Conservation (phyloP, 257 asterid genomes). For the Cruciata laevipes region DNA sequence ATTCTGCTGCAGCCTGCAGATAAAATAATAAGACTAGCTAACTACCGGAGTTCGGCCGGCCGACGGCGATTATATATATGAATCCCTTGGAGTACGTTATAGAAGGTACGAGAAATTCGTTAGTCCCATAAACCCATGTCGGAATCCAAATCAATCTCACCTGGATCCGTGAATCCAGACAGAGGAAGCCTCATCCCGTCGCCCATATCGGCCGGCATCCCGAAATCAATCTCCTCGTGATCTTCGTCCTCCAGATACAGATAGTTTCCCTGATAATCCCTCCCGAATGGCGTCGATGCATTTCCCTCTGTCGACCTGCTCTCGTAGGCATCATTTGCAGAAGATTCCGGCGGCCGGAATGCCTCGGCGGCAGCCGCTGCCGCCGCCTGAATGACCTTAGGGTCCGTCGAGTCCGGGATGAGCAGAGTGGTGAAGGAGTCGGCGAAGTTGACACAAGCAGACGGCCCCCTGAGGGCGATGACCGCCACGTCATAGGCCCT, state of each 20-base stretch:
- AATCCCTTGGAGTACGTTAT: no score
- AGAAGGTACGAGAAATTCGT: background rate
- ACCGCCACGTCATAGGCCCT: slow-evolving; percentile 78
- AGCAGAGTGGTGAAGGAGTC: slow-evolving; percentile 59
- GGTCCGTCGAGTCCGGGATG: slow-evolving; percentile 38
- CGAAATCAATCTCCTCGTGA: slow-evolving; percentile 15
- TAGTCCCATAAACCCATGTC: slow-evolving; percentile 52
- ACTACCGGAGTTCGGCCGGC: no score
- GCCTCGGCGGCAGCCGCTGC: slow-evolving; percentile 57
- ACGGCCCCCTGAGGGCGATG: slow-evolving; percentile 47
- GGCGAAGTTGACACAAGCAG: slow-evolving; percentile 57
- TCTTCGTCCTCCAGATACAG: slow-evolving; percentile 39
- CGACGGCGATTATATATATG: no score
- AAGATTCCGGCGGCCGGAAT: slow-evolving; percentile 19
- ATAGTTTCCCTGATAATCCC: slow-evolving; percentile 3
- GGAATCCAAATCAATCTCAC: background rate
- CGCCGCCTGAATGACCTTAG: slow-evolving; percentile 51
- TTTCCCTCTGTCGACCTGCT: no score
- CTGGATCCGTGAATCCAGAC: slow-evolving; percentile 16
- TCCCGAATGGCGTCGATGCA: background rate
- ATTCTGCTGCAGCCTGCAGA: background rate
- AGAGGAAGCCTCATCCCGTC: slow-evolving; percentile 62
- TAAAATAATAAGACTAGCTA: no score
- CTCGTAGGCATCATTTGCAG: background rate
- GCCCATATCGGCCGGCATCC: slow-evolving; percentile 38